Evolutionary conservation across 176 grass and related monocot species (phyloP).

Genomic region (Musa itinerans): DNA sequence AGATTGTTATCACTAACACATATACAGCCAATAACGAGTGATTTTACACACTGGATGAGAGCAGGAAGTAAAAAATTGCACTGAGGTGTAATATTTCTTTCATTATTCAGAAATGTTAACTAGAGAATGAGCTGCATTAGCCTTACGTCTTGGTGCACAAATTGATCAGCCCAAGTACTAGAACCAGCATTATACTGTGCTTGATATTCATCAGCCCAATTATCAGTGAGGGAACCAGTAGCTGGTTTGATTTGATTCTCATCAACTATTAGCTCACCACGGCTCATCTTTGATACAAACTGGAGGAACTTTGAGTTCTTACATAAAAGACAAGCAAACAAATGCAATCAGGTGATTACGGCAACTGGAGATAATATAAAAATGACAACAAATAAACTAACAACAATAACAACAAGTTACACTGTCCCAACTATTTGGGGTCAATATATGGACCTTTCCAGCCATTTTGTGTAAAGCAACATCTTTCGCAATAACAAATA

Average conservation of each 20-base stretch:
- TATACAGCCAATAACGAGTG: neutral
- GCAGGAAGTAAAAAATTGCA: neutral
- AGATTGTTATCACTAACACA: neutral
- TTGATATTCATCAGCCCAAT: slow-evolving; percentile 95
- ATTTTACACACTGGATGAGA: neutral
- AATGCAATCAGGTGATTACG: slow-evolving; percentile 26
- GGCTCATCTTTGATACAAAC: slow-evolving; percentile 99
- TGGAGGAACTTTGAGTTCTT: slow-evolving; percentile 99
- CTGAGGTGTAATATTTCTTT: neutral
- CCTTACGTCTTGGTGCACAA: slow-evolving; percentile 65
- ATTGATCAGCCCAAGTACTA: slow-evolving; percentile 88
- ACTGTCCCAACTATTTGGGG: too few relatives aligned
- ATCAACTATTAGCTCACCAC: slow-evolving; percentile 91
- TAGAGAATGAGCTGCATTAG: neutral
- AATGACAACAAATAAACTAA: slow-evolving; percentile 10
- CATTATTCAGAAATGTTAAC: neutral
- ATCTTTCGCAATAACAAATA: too few relatives aligned
- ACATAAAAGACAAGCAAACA: slow-evolving; percentile 12
- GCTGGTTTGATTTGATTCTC: slow-evolving; percentile 97
- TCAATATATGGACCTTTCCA: too few relatives aligned
- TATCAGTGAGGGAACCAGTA: slow-evolving; percentile 50
- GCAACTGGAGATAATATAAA: slow-evolving; percentile 12
- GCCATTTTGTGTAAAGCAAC: too few relatives aligned
- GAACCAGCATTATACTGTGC: slow-evolving; percentile 66
- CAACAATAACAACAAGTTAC: neutral